Conservation (phyloP, 139 green algal species). For the Chloropicon primus region DNA sequence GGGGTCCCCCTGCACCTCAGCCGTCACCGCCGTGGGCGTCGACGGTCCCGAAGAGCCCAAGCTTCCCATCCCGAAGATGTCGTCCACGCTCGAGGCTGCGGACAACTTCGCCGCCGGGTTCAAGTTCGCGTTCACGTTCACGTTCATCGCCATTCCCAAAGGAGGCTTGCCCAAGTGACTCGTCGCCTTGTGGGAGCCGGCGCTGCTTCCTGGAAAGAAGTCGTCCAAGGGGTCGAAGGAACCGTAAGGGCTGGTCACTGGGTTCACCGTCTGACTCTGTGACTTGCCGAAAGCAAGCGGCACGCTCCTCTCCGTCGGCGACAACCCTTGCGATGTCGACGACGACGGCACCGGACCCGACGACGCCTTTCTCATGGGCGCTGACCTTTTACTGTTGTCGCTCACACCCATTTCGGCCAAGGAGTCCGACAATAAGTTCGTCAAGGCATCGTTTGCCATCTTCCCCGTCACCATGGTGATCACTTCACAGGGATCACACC, state of each 20-base stretch:
- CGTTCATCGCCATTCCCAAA: no score
- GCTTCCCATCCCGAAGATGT: not conserved
- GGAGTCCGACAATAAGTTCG: not conserved
- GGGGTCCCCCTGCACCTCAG: no score
- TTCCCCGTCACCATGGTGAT: not conserved
- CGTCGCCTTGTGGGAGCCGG: no score
- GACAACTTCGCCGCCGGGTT: no score
- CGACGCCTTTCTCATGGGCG: not conserved
- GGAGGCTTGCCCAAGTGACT: no score
- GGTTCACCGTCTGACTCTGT: not conserved
- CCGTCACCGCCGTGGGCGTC: not conserved
- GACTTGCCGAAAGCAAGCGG: not conserved
- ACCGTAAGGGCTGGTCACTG: not conserved
- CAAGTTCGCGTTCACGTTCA: no score
- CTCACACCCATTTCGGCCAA: not conserved
- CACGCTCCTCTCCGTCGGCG: no score
- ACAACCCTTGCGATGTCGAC: not conserved
- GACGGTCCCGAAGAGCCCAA: not conserved
- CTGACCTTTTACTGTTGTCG: not conserved
- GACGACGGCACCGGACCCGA: not conserved
- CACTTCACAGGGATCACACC: no score
- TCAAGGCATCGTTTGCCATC: not conserved
- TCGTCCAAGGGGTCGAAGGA: not conserved
- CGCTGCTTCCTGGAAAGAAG: no score
- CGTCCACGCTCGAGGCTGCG: not conserved